A percentile compares a stretch with the other conserved stretches of the same genome.
phyloP scores from a whole-genome alignment of 116 monocot genomes.

The Iris pallida region DNA sequence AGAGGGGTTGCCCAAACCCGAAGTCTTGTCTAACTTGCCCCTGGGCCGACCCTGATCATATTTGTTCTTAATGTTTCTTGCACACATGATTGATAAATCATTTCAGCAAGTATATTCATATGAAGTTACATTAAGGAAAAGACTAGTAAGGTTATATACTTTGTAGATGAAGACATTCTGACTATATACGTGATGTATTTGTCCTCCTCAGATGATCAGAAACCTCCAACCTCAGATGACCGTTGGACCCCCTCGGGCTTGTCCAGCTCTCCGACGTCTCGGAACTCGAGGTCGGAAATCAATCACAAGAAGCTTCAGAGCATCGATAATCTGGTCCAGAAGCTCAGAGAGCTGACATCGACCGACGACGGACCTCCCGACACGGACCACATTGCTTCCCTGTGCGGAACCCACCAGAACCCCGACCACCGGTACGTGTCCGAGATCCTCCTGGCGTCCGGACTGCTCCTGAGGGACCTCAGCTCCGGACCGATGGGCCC shows the following conservation, averaged over 20 bases:
- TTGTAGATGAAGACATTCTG: too few species aligned
- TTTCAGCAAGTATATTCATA: too few species aligned
- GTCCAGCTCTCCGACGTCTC: background rate
- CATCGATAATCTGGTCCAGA: conserved; percentile 54
- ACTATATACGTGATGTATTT: background rate
- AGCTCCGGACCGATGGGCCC: background rate
- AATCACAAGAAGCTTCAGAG: conserved; percentile 55
- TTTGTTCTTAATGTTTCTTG: too few species aligned
- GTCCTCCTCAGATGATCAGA: conserved; percentile 10
- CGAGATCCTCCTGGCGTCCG: conserved; percentile 77
- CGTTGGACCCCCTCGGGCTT: background rate
- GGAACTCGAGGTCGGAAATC: conserved; percentile 14
- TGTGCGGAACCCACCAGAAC: conserved; percentile 51
- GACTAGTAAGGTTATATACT: too few species aligned
- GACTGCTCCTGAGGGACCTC: conserved; percentile 61
- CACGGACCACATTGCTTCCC: conserved; percentile 43
- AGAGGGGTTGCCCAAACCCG: too few species aligned
- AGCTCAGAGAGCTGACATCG: conserved; percentile 44
- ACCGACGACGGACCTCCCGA: conserved; percentile 11
- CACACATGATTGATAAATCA: too few species aligned
- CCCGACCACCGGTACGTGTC: conserved; percentile 65
- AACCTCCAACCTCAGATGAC: conserved; percentile 10
- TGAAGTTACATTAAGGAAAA: too few species aligned
- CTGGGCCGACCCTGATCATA: too few species aligned
- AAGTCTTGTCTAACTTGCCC: too few species aligned